These are phyloP conservation scores for Amaranthus palmeri DNA, from an alignment of 148 eudicot genomes.

Conservation along the genomic window DNA sequence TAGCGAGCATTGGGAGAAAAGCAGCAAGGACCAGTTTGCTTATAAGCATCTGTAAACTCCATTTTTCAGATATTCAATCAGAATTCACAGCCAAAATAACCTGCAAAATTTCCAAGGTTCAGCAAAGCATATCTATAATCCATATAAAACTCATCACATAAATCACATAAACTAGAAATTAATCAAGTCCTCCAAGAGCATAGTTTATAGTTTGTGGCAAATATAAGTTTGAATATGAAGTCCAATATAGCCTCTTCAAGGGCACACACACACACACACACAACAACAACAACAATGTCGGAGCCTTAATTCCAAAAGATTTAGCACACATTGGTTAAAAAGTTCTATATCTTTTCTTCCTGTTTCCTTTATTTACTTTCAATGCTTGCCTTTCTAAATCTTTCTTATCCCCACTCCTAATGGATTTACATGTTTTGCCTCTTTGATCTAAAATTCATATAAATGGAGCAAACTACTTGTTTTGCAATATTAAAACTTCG, in stretches of 20 bases:
- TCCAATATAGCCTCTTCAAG: neutral
- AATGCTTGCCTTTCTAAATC: neutral
- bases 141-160: neutral
- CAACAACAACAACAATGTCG: too few species aligned
- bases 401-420: neutral
- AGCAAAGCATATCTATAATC: neutral
- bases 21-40: slow-evolving; percentile 78
- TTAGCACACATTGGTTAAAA: too few species aligned
- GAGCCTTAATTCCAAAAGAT: too few species aligned
- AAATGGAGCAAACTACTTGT: neutral
- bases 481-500: neutral
- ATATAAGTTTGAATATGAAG: neutral
- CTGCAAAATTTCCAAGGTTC: neutral
- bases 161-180: neutral
- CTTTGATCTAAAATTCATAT: neutral
- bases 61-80: slow-evolving; percentile 23
- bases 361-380: neutral
- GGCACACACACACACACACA: neutral
- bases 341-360: too few species aligned
- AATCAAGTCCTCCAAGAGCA: neutral
- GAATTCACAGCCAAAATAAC: neutral
- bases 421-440: neutral
- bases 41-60: slow-evolving; percentile 90
- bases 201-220: neutral
- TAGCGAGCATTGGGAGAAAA: slow-evolving; percentile 83